phyloP scores from a whole-genome alignment of 805 yeast genomes.

The Wickerhamiella dianesei region DNA sequence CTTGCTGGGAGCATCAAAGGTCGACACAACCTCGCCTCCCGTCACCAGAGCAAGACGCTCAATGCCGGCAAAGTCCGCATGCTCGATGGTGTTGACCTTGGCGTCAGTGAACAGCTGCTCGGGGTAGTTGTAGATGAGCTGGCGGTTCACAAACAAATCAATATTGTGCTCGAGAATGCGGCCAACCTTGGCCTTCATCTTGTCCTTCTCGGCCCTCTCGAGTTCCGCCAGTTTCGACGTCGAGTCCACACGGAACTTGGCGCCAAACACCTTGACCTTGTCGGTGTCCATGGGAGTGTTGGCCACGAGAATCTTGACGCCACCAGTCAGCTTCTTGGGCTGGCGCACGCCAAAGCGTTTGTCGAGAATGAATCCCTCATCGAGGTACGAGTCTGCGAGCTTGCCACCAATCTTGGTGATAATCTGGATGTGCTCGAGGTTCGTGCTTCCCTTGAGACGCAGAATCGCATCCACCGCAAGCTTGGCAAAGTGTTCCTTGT shows the following conservation, averaged over 20 bases:
- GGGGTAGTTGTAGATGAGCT: slow-evolving; percentile 94
- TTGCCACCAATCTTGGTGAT: slow-evolving; percentile 90
- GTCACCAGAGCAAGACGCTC: slow-evolving; percentile 93
- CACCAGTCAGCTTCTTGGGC: slow-evolving; percentile 58
- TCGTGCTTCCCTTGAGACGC: slow-evolving; percentile 73
- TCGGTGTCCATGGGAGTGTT: slow-evolving; percentile 92
- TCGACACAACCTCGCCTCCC: slow-evolving; percentile 96
- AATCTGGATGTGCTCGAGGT: slow-evolving; percentile 83
- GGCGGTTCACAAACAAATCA: slow-evolving; percentile 88
- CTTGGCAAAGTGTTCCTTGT: slow-evolving; percentile 75
- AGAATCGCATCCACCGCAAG: slow-evolving; percentile 91
- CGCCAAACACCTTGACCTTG: slow-evolving; percentile 94
- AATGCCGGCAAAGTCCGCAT: slow-evolving; percentile 96
- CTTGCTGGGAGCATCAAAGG: slow-evolving; percentile 82
- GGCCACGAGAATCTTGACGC: slow-evolving; percentile 81
- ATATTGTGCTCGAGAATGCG: slow-evolving; percentile 79
- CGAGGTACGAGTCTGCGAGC: slow-evolving; percentile 79
- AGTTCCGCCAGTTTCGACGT: slow-evolving; percentile 88
- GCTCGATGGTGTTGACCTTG: slow-evolving; percentile 84
- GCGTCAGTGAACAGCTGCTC: slow-evolving; percentile 87
- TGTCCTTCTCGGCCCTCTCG: slow-evolving; percentile 85
- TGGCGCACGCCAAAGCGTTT: slow-evolving; percentile 91
- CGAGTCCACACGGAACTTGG: slow-evolving; percentile 91
- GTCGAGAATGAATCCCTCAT: slow-evolving; percentile 87
- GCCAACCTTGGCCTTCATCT: slow-evolving; percentile 81